Percentiles rank a stretch among this genome's conserved stretches.
Evolutionary conservation across 192 early-diverging fungal genomes (phyloP).

Genomic region (Radiomyces spectabilis): DNA sequence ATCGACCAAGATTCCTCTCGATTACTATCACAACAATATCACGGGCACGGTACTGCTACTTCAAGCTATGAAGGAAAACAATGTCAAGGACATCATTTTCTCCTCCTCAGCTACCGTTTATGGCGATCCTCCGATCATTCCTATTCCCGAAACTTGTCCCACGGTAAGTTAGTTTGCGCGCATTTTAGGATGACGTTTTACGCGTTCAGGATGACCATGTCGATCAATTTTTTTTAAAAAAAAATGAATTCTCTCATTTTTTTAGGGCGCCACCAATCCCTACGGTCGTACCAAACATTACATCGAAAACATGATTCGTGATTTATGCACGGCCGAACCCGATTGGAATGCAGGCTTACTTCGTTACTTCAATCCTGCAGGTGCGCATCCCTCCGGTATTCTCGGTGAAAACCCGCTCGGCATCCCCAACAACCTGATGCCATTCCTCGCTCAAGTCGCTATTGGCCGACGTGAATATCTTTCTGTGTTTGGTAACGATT

Average conservation of each 20-base stretch:
- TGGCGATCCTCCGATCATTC: constrained; percentile 51
- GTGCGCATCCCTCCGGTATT: constrained; percentile 84
- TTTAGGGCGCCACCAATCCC: constrained; percentile 70
- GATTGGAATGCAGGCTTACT: constrained; percentile 63
- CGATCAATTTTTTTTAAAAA: constrained; percentile 1
- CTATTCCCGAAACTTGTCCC: constrained; percentile 54
- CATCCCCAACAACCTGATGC: constrained; percentile 92
- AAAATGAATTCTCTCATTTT: neutral
- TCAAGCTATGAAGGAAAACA: constrained; percentile 70
- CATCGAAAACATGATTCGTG: constrained; percentile 75
- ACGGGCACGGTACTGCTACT: constrained; percentile 79
- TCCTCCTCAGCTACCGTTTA: constrained; percentile 92
- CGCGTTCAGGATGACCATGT: neutral
- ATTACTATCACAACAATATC: constrained; percentile 92
- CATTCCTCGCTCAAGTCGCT: constrained; percentile 84
- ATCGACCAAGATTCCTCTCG: constrained; percentile 68
- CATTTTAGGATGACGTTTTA: no score
- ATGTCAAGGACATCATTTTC: constrained; percentile 85
- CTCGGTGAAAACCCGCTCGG: constrained; percentile 90
- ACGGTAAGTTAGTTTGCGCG: constrained; percentile 37
- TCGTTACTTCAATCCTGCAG: constrained; percentile 97
- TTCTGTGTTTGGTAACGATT: constrained; percentile 90
- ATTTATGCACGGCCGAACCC: constrained; percentile 51
- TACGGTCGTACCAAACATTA: constrained; percentile 92
- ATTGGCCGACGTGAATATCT: constrained; percentile 77